These are phyloP conservation scores for Backusella liffmaniae DNA, from an alignment of 192 early-diverging fungal genomes.

Conservation along the genomic window DNA sequence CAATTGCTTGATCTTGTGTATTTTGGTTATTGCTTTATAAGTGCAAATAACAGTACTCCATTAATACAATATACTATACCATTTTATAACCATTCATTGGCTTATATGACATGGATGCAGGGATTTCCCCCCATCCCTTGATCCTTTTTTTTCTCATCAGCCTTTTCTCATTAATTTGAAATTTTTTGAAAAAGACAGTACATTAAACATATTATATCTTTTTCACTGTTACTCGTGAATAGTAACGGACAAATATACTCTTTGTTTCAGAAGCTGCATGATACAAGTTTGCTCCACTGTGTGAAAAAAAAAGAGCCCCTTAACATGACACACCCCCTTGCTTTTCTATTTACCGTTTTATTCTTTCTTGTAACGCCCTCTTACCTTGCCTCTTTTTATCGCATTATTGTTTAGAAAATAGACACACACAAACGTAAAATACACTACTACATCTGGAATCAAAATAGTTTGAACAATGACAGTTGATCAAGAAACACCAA, in stretches of 20 bases:
- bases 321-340: not conserved
- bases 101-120: too few species aligned
- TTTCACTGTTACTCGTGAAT: not conserved
- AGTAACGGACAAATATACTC: not conserved
- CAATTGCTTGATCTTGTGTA: too few species aligned
- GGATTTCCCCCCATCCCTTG: too few species aligned
- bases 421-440: not conserved
- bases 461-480: not conserved
- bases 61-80: too few species aligned
- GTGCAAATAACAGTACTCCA: too few species aligned
- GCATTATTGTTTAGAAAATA: not conserved
- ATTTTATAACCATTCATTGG: too few species aligned
- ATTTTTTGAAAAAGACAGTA: too few species aligned
- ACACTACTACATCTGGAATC: not conserved
- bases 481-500: not conserved
- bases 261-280: constrained; percentile 1
- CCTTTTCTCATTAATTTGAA: too few species aligned
- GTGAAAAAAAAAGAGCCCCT: not conserved
- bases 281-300: not conserved
- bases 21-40: too few species aligned
- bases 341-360: not conserved
- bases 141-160: too few species aligned
- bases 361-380: not conserved
- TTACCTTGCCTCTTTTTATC: not conserved
- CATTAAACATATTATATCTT: too few species aligned